These are phyloP conservation scores for Cnidoscolus chayamansa DNA, from an alignment of 441 rosid species.

Conservation along the genomic window DNA sequence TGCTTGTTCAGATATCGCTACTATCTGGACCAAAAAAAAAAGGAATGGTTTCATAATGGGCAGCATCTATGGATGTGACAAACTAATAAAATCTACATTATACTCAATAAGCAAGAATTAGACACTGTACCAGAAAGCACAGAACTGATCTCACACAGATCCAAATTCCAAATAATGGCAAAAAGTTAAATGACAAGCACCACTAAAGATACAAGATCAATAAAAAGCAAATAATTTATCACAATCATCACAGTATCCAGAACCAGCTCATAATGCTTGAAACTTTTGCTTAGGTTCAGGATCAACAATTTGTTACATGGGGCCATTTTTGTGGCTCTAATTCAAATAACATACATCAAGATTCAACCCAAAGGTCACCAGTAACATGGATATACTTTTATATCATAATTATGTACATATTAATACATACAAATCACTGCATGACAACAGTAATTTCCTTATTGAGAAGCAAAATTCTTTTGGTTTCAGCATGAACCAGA, in stretches of 20 bases:
- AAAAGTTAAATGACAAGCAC: background rate
- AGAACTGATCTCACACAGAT: background rate
- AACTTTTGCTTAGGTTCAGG: background rate
- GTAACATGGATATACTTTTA: background rate
- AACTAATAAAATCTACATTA: background rate
- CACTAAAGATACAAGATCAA: background rate
- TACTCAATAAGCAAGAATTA: background rate
- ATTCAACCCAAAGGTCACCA: background rate
- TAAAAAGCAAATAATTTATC: background rate
- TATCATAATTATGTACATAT: no score
- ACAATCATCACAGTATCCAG: background rate
- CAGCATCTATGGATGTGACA: background rate
- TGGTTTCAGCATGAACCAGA: conserved; percentile 1
- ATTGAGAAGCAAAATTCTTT: background rate
- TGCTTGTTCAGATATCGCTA: conserved; percentile 87
- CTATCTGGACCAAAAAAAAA: conserved; percentile 47
- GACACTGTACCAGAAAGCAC: background rate
- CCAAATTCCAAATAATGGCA: background rate
- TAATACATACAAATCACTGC: no score
- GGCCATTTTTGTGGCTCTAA: background rate
- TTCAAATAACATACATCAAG: background rate
- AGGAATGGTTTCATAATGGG: background rate
- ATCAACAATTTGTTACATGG: background rate
- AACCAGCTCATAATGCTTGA: background rate
- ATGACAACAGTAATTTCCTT: background rate